A percentile compares a stretch with the other conserved stretches of the same genome.
phyloP scores from a whole-genome alignment of 2,329 filamentous ascomycete genomes.

The Chlorencoelia australis region DNA sequence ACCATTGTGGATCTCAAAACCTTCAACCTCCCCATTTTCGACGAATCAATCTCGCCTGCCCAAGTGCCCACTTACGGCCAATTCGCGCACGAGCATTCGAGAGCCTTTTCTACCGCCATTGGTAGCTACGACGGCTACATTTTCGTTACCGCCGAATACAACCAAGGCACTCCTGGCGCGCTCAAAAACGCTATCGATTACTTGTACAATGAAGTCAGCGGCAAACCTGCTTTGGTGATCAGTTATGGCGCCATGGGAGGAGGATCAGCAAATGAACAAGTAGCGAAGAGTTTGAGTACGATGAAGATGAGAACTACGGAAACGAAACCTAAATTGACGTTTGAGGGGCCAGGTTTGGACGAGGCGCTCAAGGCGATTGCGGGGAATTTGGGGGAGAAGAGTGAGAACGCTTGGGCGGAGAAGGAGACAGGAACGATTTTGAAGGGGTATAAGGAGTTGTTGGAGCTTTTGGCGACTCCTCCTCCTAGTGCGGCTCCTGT shows the following conservation, averaged over 20 bases:
- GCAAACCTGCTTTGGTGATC: constrained; percentile 42
- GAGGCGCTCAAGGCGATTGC: neutral
- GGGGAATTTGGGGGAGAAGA: neutral
- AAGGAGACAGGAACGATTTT: neutral
- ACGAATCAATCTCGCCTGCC: constrained; percentile 29
- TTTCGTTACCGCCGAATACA: constrained; percentile 44
- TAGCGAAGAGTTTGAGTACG: constrained; percentile 19
- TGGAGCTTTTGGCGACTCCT: neutral
- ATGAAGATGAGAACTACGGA: constrained; percentile 26
- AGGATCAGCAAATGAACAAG: constrained; percentile 21
- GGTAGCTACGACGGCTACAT: constrained; percentile 36
- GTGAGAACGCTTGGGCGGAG: constrained; percentile 1
- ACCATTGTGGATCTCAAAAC: constrained; percentile 33
- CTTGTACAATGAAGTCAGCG: constrained; percentile 46
- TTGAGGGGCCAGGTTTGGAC: constrained; percentile 12
- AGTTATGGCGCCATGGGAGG: constrained; percentile 41
- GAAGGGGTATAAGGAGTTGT: neutral
- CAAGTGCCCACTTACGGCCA: constrained; percentile 17
- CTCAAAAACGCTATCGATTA: constrained; percentile 55
- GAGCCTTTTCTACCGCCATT: constrained; percentile 35
- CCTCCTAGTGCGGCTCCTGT: neutral
- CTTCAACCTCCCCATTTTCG: neutral
- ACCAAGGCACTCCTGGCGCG: constrained; percentile 41
- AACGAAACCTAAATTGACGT: constrained; percentile 23
- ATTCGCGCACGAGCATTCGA: constrained; percentile 30